phyloP scores from a whole-genome alignment of 495 filamentous ascomycete genomes.

The Hypoxylon cercidicola region DNA sequence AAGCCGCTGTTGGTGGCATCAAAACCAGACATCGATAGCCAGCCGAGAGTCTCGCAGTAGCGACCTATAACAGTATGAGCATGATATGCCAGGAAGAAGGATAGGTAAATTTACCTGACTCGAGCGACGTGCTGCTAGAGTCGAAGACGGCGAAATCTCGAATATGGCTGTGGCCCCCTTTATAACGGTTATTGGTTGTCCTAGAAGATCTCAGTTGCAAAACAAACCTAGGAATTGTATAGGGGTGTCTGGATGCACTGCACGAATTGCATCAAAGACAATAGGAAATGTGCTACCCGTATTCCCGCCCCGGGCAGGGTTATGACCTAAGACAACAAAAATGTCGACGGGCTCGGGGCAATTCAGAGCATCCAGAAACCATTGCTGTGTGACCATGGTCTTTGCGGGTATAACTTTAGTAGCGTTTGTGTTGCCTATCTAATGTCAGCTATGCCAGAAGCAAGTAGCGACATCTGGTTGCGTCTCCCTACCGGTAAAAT shows the following conservation, averaged over 20 bases:
- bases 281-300: slow-evolving; percentile 63
- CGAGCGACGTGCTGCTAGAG: slow-evolving; percentile 73
- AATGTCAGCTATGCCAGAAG: slow-evolving; percentile 33
- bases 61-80: slow-evolving; percentile 54
- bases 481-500: slow-evolving; percentile 77
- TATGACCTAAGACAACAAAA: slow-evolving; percentile 78
- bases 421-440: slow-evolving; percentile 45
- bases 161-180: slow-evolving; percentile 79
- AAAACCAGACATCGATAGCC: slow-evolving; percentile 80
- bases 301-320: slow-evolving; percentile 67
- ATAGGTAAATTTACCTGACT: slow-evolving; percentile 62
- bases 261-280: slow-evolving; percentile 74
- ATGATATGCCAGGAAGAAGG: background rate
- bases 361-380: slow-evolving; percentile 79
- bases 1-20: slow-evolving; percentile 44
- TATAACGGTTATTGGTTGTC: background rate
- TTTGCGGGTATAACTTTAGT: slow-evolving; percentile 58
- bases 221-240: slow-evolving; percentile 76
- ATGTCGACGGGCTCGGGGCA: slow-evolving; percentile 72
- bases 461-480: slow-evolving; percentile 65
- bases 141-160: slow-evolving; percentile 82
- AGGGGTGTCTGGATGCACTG: slow-evolving; percentile 70
- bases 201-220: background rate
- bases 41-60: slow-evolving; percentile 90
- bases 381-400: slow-evolving; percentile 73